Base-by-base conservation (phyloP, 495 filamentous ascomycete species). In the Amphirosellinia nigrospora region DNA sequence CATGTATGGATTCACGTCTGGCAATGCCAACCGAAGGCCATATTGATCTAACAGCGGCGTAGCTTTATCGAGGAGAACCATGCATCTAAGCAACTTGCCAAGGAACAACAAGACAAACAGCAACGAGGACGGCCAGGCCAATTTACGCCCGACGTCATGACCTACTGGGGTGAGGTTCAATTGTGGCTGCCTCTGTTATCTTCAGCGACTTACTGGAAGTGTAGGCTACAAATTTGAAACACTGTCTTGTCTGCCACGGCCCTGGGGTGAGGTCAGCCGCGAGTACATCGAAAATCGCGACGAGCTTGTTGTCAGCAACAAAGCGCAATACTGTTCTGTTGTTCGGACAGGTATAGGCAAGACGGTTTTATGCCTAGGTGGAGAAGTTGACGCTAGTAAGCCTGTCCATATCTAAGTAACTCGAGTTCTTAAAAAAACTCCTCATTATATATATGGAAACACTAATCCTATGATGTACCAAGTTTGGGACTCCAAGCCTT, bases 181-280 rank as follows among this genome's bases (percentile, higher is more conserved):
- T 48, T 13, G 72, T 23, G 60, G 2, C 23, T n/a, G 19, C 11
- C 11, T 13, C 1, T n/a, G 0, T 60, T 62, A 10, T 5, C 23
- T 61, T 7, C 3, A 26, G 28, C 19, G 48, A 16, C 73, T 71
- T 74, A 74, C 80, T 28, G 30, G 4, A 28, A 7, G 52, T 8
- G 23, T 71, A 96, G 94, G 96, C 26, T 98, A 98, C 82, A 98
- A 98, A 79, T 99, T 99, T 73, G 96, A 99, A 79, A 90, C 92
- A 1, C 79, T 99, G 1, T 90, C 88, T 39, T 87, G 94, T 19
- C 79, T 98, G 4, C 89, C 90, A 7, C 77, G 85, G 3, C 85
- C 88, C 5, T 97, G 94, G 93, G 89, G 86, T 58, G 82, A 88
- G 43, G 89, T 88, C 7, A 79, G 88, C 2, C 86, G 93, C 55